phyloP scores from a whole-genome alignment of 2,329 filamentous ascomycete species.

The Blastomyces emzantsi region DNA sequence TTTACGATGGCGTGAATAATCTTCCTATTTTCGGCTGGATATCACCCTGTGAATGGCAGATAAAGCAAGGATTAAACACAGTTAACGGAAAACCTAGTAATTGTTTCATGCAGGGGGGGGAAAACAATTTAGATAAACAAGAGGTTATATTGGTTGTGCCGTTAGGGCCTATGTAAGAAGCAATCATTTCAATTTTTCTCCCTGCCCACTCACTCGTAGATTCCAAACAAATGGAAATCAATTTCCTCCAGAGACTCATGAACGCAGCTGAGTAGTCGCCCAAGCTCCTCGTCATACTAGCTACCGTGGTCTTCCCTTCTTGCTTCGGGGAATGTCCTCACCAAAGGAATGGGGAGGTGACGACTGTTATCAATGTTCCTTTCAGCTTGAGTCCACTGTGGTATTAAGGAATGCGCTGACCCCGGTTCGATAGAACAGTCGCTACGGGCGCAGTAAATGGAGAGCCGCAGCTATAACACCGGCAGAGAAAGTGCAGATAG shows the following conservation, averaged over 20 bases:
- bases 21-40: too few species aligned
- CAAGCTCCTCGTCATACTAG: background rate
- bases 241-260: background rate
- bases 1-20: too few species aligned
- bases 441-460: background rate
- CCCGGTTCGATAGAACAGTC: background rate
- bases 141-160: background rate
- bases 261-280: background rate
- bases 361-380: background rate
- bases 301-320: background rate
- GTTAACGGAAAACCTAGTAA: background rate
- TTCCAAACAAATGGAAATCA: background rate
- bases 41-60: too few species aligned
- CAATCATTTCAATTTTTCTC: background rate
- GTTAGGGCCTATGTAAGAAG: background rate
- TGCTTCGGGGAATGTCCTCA: background rate
- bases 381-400: background rate
- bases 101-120: background rate
- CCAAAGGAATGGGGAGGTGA: background rate
- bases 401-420: too few species aligned
- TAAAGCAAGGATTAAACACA: background rate
- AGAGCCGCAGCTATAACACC: background rate
- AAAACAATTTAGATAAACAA: background rate
- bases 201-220: background rate
- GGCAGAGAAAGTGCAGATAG: background rate